These are phyloP conservation scores for Oenanthe javanica DNA, from an alignment of 140 eudicot species.

Conservation along the genomic window DNA sequence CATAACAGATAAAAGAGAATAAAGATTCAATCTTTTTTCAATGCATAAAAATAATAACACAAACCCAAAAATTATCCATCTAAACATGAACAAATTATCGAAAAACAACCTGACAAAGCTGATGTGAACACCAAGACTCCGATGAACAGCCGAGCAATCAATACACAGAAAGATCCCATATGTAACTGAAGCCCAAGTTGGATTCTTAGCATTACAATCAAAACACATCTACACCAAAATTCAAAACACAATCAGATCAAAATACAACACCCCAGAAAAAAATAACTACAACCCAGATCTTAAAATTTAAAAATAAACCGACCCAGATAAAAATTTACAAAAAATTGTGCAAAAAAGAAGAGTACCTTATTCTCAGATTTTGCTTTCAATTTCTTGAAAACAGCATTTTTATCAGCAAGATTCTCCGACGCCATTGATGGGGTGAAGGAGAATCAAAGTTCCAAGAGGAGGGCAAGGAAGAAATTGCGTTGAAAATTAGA, in stretches of 20 bases:
- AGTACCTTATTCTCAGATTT: constrained; percentile 85
- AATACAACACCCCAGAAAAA: constrained; percentile 12
- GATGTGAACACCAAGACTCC: constrained; percentile 95
- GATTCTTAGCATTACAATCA: constrained; percentile 96
- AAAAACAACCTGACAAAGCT: constrained; percentile 78
- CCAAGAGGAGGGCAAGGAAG: constrained; percentile 32
- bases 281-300: constrained; percentile 39
- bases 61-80: not conserved
- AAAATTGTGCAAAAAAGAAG: not conserved
- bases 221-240: constrained; percentile 70
- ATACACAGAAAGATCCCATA: constrained; percentile 93
- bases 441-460: constrained; percentile 26
- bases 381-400: constrained; percentile 84
- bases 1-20: not conserved
- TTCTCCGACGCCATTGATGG: constrained; percentile 56
- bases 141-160: constrained; percentile 89
- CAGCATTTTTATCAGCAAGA: constrained; percentile 65
- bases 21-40: not conserved
- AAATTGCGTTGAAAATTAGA: not conserved
- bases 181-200: constrained; percentile 99
- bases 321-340: constrained; percentile 10
- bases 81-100: not conserved
- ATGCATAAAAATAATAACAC: not conserved
- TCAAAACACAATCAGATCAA: constrained; percentile 17
- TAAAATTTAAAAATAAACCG: constrained; percentile 21